A percentile compares a stretch with the other conserved stretches of the same genome.
phyloP scores from a whole-genome alignment of 1,284 basidiomycete species.

The Austroboletus novae-zelandiae region DNA sequence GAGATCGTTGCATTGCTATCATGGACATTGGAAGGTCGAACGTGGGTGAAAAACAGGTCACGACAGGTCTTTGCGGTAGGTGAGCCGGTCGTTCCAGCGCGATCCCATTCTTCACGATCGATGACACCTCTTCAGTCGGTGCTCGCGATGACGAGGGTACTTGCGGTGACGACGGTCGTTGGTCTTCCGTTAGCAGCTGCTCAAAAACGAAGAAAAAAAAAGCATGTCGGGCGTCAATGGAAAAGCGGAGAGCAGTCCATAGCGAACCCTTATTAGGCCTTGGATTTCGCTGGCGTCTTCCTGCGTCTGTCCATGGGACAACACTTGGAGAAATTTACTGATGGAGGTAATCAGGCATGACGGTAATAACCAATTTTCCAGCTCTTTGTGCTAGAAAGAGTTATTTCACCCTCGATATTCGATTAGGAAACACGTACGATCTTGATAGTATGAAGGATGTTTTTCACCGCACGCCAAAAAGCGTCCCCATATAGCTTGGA shows the following conservation, averaged over 20 bases:
- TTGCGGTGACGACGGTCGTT: constrained; percentile 16
- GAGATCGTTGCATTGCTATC: constrained; percentile 8
- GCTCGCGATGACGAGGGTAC: constrained; percentile 19
- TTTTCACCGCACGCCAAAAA: constrained; percentile 39
- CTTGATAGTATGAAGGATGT: constrained; percentile 40
- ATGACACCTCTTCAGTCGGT: constrained; percentile 12
- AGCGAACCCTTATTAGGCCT: constrained; percentile 66
- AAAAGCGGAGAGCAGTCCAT: constrained; percentile 45
- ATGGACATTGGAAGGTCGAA: constrained; percentile 16
- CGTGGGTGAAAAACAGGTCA: constrained; percentile 7
- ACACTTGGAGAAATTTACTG: constrained; percentile 36
- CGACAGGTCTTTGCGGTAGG: constrained; percentile 25
- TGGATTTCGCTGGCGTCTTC: constrained; percentile 41
- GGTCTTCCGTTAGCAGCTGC: constrained; percentile 44
- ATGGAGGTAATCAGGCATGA: constrained; percentile 41
- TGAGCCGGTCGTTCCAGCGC: constrained; percentile 25
- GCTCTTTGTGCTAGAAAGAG: constrained; percentile 42
- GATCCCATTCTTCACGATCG: constrained; percentile 15
- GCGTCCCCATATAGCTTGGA: constrained; percentile 30
- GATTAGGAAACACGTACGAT: constrained; percentile 37
- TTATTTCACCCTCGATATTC: constrained; percentile 10
- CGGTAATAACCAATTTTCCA: constrained; percentile 45
- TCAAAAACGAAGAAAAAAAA: constrained; percentile 48
- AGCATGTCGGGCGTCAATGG: constrained; percentile 44
- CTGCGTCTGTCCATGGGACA: constrained; percentile 25